These are phyloP conservation scores for Coleophoma cylindrospora DNA, from an alignment of 2,329 filamentous ascomycete species.

Conservation along the genomic window DNA sequence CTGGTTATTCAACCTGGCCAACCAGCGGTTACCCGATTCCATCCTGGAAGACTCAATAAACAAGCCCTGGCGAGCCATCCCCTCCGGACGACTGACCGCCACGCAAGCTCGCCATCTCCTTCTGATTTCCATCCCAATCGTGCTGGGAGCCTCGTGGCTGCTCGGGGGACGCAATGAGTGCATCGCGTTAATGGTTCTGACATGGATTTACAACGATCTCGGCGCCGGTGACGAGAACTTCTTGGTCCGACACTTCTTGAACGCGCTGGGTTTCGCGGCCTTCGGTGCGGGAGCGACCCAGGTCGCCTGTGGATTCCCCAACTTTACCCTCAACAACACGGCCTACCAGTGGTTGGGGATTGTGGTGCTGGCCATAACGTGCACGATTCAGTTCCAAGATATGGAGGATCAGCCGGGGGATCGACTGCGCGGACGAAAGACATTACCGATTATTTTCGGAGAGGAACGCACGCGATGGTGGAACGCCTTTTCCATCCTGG, in stretches of 20 bases:
- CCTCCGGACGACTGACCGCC: conserved; percentile 23
- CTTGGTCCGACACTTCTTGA: background rate
- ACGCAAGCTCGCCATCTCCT: conserved; percentile 12
- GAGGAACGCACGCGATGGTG: conserved; percentile 13
- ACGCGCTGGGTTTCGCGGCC: background rate
- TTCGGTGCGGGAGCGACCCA: background rate
- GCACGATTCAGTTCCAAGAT: conserved; percentile 25
- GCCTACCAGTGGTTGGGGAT: conserved; percentile 5
- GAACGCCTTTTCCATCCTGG: conserved; percentile 15
- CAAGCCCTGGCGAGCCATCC: conserved; percentile 29
- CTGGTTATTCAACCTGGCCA: conserved; percentile 25
- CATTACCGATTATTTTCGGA: conserved; percentile 18
- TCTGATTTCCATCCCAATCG: background rate
- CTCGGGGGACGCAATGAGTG: background rate
- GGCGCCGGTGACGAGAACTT: conserved; percentile 3
- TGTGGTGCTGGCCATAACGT: conserved; percentile 1
- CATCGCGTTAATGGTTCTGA: background rate
- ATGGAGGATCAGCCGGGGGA: conserved; percentile 24
- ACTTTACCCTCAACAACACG: background rate
- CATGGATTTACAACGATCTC: conserved; percentile 2
- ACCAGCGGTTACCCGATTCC: conserved; percentile 23
- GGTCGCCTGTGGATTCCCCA: background rate
- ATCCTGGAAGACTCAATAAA: conserved; percentile 26
- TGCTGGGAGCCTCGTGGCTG: background rate
- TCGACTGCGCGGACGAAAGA: conserved; percentile 11